Conservation (phyloP, 2,329 filamentous ascomycete genomes). For the Sarocladium brachiariae region DNA sequence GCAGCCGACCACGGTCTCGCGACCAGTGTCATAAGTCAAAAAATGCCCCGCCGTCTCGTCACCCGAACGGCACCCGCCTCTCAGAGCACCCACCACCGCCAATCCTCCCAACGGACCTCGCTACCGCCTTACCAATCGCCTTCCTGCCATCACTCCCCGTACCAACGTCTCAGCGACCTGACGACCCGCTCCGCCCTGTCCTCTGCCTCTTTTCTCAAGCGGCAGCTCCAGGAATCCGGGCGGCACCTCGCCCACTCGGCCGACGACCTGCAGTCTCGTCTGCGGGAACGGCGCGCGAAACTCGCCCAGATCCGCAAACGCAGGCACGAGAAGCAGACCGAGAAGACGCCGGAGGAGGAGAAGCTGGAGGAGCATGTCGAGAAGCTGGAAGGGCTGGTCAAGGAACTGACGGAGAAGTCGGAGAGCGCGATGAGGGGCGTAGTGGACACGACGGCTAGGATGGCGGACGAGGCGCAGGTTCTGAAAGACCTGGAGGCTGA, state of each 20-base stretch:
- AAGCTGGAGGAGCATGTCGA: conserved; percentile 32
- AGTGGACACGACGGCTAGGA: conserved; percentile 41
- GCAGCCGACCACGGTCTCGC: neutral
- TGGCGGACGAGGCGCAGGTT: conserved; percentile 41
- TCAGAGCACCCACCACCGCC: neutral
- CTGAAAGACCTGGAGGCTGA: conserved; percentile 28
- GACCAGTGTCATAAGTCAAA: too few relatives aligned
- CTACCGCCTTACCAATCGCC: conserved; percentile 44
- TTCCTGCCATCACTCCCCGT: conserved; percentile 31
- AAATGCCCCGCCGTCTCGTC: conserved; percentile 29
- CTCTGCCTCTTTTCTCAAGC: conserved; percentile 27
- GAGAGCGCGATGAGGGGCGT: conserved; percentile 40
- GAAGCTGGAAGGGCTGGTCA: conserved; percentile 33
- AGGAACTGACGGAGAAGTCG: conserved; percentile 34
- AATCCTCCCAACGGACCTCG: neutral
- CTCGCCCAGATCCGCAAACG: conserved; percentile 26
- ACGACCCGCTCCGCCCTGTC: conserved; percentile 31
- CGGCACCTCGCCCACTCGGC: conserved; percentile 38
- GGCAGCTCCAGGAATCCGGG: conserved; percentile 38
- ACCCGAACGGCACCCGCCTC: conserved; percentile 18
- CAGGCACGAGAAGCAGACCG: conserved; percentile 28
- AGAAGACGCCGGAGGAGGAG: conserved; percentile 29
- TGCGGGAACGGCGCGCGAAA: conserved; percentile 28
- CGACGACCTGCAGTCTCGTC: conserved; percentile 42
- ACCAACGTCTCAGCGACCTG: conserved; percentile 32